Conservation (phyloP, 1,284 basidiomycete genomes). For the Ceratobasidium sp. region DNA sequence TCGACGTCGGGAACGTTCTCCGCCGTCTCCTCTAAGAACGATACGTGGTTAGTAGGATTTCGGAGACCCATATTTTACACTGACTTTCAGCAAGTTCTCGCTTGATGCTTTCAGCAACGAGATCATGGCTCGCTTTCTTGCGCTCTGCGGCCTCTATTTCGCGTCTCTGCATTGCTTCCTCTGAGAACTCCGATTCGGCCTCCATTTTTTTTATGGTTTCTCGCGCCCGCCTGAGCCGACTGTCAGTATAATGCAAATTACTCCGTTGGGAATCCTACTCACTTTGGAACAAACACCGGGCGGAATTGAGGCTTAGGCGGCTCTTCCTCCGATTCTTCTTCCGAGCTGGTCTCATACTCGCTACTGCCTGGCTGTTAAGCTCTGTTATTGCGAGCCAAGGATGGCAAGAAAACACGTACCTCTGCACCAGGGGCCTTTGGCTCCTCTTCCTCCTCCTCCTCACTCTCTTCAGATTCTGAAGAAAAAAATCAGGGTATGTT, state of each 20-base stretch:
- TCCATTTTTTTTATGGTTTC: constrained; percentile 74
- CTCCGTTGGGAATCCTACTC: constrained; percentile 52
- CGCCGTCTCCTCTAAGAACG: constrained; percentile 79
- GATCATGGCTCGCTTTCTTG: constrained; percentile 80
- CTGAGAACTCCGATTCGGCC: constrained; percentile 70
- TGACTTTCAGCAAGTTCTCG: constrained; percentile 85
- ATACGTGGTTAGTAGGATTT: constrained; percentile 1
- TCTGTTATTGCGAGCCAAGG: constrained; percentile 8
- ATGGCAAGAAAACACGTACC: constrained; percentile 23
- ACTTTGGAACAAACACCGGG: constrained; percentile 93
- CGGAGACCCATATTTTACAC: constrained; percentile 51
- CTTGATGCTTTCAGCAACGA: constrained; percentile 88
- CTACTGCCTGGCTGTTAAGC: constrained; percentile 47
- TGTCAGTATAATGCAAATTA: background rate
- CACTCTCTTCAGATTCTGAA: constrained; percentile 54
- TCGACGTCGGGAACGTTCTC: constrained; percentile 87
- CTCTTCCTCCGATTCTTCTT: constrained; percentile 54
- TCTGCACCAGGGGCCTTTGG: constrained; percentile 54
- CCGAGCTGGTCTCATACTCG: constrained; percentile 58
- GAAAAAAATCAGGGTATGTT: constrained; percentile 13
- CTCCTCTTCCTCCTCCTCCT: constrained; percentile 66
- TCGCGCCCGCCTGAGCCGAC: constrained; percentile 69
- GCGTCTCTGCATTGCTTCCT: constrained; percentile 71
- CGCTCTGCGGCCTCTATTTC: constrained; percentile 78
- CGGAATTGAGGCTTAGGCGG: constrained; percentile 70